phyloP scores from a whole-genome alignment of 129 eudicot species.

The Tanacetum coccineum region DNA sequence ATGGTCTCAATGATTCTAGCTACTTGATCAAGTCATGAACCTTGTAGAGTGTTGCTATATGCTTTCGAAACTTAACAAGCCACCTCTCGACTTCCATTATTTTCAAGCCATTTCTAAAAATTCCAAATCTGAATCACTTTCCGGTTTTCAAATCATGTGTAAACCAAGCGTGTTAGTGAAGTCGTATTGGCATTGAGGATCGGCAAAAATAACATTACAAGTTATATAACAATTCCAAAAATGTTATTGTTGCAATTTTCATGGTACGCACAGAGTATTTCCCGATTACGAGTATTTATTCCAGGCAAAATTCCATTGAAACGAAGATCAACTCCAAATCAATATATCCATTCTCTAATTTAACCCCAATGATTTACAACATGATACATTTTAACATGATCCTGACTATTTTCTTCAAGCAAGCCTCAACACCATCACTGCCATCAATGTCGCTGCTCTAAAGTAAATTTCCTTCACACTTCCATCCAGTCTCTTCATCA shows the following conservation, averaged over 20 bases:
- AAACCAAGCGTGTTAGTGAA: too few relatives aligned
- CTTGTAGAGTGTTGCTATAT: background rate
- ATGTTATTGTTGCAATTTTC: background rate
- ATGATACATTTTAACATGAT: constrained; percentile 22
- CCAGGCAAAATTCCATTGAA: constrained; percentile 26
- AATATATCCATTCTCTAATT: constrained; percentile 25
- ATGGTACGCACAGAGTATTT: background rate
- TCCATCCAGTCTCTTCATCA: constrained; percentile 52
- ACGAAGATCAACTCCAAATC: constrained; percentile 23
- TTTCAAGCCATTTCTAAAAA: too few relatives aligned
- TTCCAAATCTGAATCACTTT: too few relatives aligned
- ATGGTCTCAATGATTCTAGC: too few relatives aligned
- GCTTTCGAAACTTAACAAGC: background rate
- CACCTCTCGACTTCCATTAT: background rate
- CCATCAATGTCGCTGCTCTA: constrained; percentile 67
- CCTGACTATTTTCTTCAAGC: constrained; percentile 38
- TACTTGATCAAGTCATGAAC: too few relatives aligned
- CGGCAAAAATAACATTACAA: too few relatives aligned
- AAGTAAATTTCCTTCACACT: constrained; percentile 61
- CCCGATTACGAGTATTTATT: constrained; percentile 8
- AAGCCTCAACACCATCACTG: constrained; percentile 56
- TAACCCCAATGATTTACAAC: constrained; percentile 26
- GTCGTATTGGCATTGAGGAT: too few relatives aligned
- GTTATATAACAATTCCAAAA: background rate
- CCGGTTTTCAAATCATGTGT: too few relatives aligned